Conservation (phyloP, 108 stramenopile species). For the Cyclotella baltica region DNA sequence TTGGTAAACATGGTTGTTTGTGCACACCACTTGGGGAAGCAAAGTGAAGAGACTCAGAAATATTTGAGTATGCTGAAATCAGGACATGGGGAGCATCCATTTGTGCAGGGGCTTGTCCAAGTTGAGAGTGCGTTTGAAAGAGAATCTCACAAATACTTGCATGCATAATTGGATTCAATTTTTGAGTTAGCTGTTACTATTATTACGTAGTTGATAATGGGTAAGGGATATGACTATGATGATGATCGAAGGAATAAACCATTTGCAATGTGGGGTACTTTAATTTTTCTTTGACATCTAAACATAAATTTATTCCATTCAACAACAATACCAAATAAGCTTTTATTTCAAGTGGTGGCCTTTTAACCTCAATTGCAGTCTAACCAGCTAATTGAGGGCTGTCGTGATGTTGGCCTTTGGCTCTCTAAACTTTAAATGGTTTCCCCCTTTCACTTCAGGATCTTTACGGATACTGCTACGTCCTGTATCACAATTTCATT, state of each 20-base stretch:
- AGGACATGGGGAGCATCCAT: constrained; percentile 69
- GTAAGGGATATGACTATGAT: no score
- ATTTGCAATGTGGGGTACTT: no score
- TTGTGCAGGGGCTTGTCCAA: constrained; percentile 71
- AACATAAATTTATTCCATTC: not conserved
- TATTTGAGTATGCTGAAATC: constrained; percentile 63
- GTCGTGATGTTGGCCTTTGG: no score
- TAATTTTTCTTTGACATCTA: not conserved
- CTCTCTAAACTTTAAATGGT: no score
- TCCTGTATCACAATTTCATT: constrained; percentile 88
- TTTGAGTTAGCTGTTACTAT: no score
- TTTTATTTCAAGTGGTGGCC: no score
- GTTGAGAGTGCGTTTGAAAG: constrained; percentile 87
- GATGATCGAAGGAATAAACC: no score
- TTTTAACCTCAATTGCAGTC: no score
- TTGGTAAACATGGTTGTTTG: constrained; percentile 93
- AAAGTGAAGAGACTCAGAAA: constrained; percentile 40
- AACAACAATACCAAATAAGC: no score
- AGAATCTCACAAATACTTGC: constrained; percentile 82
- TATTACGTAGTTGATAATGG: no score
- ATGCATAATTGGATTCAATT: not conserved
- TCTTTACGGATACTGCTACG: constrained; percentile 80
- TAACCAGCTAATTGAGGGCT: no score
- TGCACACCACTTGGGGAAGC: constrained; percentile 84
- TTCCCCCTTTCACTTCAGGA: constrained; percentile 62